Evolutionary conservation across 768 basidiomycete genomes (phyloP).

Genomic region (Trametes meyenii): DNA sequence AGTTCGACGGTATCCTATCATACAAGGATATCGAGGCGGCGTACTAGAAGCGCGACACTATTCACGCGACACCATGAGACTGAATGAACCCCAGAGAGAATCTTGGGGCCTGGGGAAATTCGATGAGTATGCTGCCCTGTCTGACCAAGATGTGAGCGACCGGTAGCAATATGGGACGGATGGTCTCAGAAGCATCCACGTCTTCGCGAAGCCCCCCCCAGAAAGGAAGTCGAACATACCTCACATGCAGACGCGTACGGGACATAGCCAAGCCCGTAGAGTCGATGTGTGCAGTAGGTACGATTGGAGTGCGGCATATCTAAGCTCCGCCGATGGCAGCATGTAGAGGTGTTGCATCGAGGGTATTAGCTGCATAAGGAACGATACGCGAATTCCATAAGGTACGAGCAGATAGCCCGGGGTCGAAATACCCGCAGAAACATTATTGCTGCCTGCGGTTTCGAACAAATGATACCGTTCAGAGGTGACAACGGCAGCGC

Average conservation of each 20-base stretch:
- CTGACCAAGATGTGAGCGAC: not conserved
- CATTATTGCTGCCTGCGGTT: not conserved
- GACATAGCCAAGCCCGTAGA: not conserved
- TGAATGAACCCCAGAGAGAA: not conserved
- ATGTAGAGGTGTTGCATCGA: not conserved
- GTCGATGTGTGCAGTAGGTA: not conserved
- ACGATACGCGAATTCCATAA: not conserved
- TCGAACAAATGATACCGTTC: not conserved
- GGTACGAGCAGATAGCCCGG: not conserved
- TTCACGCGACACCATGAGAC: not conserved
- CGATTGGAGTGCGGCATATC: not conserved
- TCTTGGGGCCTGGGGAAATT: not conserved
- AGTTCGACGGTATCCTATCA: slow-evolving; percentile 12
- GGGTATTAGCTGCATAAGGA: not conserved
- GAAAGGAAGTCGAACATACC: slow-evolving; percentile 7
- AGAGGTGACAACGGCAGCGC: not conserved
- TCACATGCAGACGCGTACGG: not conserved
- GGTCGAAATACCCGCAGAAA: slow-evolving; percentile 3
- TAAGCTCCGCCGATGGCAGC: slow-evolving; percentile 5
- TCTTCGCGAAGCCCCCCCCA: slow-evolving; percentile 11
- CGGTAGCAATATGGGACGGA: not conserved
- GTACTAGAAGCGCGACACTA: slow-evolving; percentile 7
- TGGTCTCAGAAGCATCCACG: not conserved
- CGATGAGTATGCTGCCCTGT: not conserved
- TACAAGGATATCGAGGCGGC: not conserved